Base-by-base conservation (phyloP, 2,329 filamentous ascomycete species). In the Huntiella decipiens region DNA sequence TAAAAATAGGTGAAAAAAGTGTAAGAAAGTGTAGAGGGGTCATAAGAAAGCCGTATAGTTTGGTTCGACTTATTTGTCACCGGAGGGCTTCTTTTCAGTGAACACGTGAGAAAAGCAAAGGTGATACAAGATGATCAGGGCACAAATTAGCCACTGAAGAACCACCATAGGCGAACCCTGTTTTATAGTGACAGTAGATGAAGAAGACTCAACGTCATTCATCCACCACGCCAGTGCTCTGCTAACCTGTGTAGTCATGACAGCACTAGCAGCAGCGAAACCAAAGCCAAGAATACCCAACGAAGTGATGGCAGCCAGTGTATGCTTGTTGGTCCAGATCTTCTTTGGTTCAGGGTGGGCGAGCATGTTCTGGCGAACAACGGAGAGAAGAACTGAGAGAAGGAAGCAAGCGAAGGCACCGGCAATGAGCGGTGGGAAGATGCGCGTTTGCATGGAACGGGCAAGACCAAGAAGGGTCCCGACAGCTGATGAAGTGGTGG, bases 61-160 rank as follows among this genome's bases (percentile, higher is more conserved):
- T 28, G 22, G 22, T 28, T 28, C 22, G 6, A 28, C 22, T 28
- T 28, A 28, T 28, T 28, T 28, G 22, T 10, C 22, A 28, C 22
- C 22, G 7, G 22, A 28, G 8, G 22, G 39, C 38, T 49, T 49
- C 47, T 45, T 45, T 28, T 43, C 43, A 11, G 43, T 49, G 15
- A 49, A 49, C 10, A 49, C 16, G n/a, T 47, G 44, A 5, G 48
- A 35, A 41, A 50, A 50, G 40, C 44, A 50, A 16, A 50, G 13
- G 33, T 50, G 44, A 19, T 50, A 50, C 39, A 50, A 8, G 17
- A 50, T 46, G 32, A 50, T 43, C 48, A 50, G 43, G 5, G 39
- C 36, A 17, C 46, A 44, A 41, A 50, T 50, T 33, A 46, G 36
- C 48, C 48, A 50, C 39, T 50, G 48, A 3, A 50, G 33, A 22